A percentile compares a stretch with the other conserved stretches of the same genome.
Evolutionary conservation across 306 rosid species (phyloP).

Genomic region (Cucumis hystrix): DNA sequence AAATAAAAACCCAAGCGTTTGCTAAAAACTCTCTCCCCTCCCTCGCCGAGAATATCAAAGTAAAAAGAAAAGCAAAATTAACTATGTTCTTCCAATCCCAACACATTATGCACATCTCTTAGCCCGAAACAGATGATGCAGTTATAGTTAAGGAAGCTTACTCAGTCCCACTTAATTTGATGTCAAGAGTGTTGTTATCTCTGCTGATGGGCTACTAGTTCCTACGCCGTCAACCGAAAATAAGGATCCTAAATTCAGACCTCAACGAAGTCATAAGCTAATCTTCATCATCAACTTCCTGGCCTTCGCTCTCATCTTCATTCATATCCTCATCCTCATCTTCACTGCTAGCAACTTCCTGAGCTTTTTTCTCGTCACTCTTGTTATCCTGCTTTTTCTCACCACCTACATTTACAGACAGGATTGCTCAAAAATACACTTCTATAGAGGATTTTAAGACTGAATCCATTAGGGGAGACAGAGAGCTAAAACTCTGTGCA

Average conservation of each 20-base stretch:
- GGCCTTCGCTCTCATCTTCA: constrained; percentile 14
- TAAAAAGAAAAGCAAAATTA: not conserved
- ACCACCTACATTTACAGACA: constrained; percentile 29
- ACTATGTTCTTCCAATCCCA: not conserved
- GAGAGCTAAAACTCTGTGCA: not conserved
- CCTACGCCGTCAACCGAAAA: not conserved
- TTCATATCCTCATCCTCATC: constrained; percentile 7
- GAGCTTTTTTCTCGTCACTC: not conserved
- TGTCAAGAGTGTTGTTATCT: not conserved
- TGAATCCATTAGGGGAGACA: not conserved
- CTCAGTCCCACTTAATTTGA: not conserved
- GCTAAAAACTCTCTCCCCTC: not conserved
- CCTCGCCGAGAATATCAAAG: not conserved
- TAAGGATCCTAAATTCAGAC: not conserved
- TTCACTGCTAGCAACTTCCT: constrained; percentile 14
- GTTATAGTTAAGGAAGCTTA: not conserved
- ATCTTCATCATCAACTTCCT: constrained; percentile 12
- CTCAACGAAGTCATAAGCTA: not conserved
- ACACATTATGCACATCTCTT: not conserved
- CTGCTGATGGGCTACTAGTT: not conserved
- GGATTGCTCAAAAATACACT: not conserved
- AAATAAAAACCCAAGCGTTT: not conserved
- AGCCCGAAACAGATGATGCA: not conserved
- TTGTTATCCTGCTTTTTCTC: constrained; percentile 24
- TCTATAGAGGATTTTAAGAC: not conserved